phyloP scores from a whole-genome alignment of 176 grass and related monocot species.

The Echinochloa phyllopogon region DNA sequence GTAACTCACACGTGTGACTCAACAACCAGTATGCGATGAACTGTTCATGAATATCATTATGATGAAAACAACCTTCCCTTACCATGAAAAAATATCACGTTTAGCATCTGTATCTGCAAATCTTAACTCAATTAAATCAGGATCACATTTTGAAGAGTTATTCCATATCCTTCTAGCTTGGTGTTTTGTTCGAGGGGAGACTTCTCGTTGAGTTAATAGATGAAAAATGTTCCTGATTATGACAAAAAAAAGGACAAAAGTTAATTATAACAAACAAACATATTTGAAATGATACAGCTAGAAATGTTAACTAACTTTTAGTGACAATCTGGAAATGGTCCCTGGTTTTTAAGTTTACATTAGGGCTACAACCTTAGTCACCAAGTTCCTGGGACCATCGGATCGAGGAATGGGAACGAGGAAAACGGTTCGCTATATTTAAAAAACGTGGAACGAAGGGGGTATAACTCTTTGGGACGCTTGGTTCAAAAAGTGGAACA shows the following conservation, averaged over 20 bases:
- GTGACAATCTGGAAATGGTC: conserved; percentile 12
- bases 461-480: no score
- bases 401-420: no score
- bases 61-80: conserved; percentile 38
- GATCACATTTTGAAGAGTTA: conserved; percentile 38
- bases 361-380: not conserved
- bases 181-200: conserved; percentile 79
- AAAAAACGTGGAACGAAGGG: no score
- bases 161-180: conserved; percentile 78
- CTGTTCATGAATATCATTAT: conserved; percentile 6
- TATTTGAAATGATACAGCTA: conserved; percentile 26
- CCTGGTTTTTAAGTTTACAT: not conserved
- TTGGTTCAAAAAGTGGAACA: no score
- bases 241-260: conserved; percentile 9
- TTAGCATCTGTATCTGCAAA: conserved; percentile 69
- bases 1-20: not conserved
- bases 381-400: no score
- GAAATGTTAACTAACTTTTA: not conserved
- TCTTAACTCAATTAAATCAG: conserved; percentile 48
- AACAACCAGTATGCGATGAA: conserved; percentile 3
- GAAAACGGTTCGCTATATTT: no score
- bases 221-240: conserved; percentile 77
- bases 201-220: conserved; percentile 83
- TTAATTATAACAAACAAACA: conserved; percentile 38
- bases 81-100: conserved; percentile 89